Conservation (phyloP, 139 green algal species). For the Mesostigma viride region DNA sequence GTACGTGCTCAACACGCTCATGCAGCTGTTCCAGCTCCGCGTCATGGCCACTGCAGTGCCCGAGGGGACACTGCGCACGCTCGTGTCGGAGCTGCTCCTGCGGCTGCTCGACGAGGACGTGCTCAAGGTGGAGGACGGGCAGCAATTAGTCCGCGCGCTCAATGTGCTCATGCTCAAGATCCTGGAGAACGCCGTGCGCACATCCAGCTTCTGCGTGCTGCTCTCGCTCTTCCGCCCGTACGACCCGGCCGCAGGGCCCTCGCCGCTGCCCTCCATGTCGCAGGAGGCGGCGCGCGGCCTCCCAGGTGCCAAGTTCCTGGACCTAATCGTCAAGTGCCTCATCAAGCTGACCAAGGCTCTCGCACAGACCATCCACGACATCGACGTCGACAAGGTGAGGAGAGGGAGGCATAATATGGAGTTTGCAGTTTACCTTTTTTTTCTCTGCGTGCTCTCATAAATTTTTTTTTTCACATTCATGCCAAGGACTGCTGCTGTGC, state of each 20-base stretch:
- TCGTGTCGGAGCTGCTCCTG: slow-evolving; percentile 47
- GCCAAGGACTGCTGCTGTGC: no score
- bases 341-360: slow-evolving; percentile 89
- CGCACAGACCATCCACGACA: slow-evolving; percentile 33
- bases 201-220: slow-evolving; percentile 59
- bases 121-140: slow-evolving; percentile 17
- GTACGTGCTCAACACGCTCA: slow-evolving; percentile 82
- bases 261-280: not conserved
- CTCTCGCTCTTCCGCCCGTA: slow-evolving; percentile 52
- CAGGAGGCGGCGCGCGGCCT: not conserved
- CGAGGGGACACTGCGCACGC: slow-evolving; percentile 31
- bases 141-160: slow-evolving; percentile 57
- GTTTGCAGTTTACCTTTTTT: no score
- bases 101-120: slow-evolving; percentile 48
- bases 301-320: slow-evolving; percentile 49
- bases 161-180: slow-evolving; percentile 92
- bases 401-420: no score
- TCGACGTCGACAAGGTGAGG: no score
- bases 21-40: slow-evolving; percentile 34
- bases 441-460: no score
- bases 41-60: slow-evolving; percentile 18
- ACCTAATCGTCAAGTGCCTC: slow-evolving; percentile 92
- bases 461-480: no score
- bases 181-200: slow-evolving; percentile 61
- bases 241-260: not conserved